Evolutionary conservation across 208 protist species (phyloP).

Genomic region (Trypanosoma brucei): DNA sequence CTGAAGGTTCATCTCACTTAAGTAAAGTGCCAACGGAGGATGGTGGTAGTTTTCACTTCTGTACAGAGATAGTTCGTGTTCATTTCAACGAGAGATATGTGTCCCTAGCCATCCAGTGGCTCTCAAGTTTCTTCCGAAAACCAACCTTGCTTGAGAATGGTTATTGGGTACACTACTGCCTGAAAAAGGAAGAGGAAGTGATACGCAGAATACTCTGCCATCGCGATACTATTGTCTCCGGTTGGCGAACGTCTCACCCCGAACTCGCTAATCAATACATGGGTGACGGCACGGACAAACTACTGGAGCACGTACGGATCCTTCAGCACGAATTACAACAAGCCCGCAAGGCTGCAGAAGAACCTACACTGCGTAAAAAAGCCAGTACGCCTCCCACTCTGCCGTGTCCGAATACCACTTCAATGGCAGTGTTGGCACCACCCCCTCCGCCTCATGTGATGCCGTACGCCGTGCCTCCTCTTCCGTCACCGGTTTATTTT

Average conservation of each 20-base stretch:
- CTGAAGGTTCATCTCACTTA: too few species aligned
- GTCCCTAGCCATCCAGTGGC: neutral
- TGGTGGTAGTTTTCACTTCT: neutral
- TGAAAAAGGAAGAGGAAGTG: neutral
- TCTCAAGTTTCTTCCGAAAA: neutral
- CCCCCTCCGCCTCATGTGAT: neutral
- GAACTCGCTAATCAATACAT: neutral
- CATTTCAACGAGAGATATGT: neutral
- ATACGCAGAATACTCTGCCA: neutral
- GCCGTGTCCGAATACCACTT: neutral
- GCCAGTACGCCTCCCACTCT: neutral
- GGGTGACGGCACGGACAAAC: neutral
- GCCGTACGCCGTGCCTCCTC: neutral
- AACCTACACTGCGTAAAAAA: neutral
- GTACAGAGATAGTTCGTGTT: neutral
- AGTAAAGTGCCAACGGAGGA: neutral
- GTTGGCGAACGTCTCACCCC: neutral
- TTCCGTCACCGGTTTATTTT: neutral
- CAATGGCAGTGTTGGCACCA: neutral
- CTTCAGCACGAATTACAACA: neutral
- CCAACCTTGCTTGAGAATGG: neutral
- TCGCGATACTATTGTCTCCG: neutral
- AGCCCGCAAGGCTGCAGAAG: neutral
- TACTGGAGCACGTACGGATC: neutral
- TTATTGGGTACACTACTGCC: neutral